phyloP scores from a whole-genome alignment of 2,329 filamentous ascomycete species.

The Fusarium nygamai region DNA sequence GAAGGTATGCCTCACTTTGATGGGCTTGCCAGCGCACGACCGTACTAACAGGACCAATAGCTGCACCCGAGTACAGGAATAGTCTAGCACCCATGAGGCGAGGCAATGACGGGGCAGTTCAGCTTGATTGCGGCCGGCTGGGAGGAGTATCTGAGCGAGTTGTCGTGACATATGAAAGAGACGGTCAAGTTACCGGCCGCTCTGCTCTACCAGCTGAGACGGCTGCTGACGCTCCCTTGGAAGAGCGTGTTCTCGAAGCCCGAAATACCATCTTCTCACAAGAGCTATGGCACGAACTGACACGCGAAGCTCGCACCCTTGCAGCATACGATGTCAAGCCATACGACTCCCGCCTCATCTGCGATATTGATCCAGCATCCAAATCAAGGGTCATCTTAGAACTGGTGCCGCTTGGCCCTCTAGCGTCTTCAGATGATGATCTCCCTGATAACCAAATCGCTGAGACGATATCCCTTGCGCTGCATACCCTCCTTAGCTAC shows the following conservation, averaged over 20 bases:
- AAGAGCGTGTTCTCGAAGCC: constrained; percentile 76
- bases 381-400: constrained; percentile 69
- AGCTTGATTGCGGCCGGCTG: constrained; percentile 72
- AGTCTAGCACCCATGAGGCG: constrained; percentile 84
- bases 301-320: constrained; percentile 80
- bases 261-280: constrained; percentile 83
- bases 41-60: constrained; percentile 49
- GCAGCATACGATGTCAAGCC: constrained; percentile 76
- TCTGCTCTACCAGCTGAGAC: constrained; percentile 62
- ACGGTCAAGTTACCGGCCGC: constrained; percentile 67
- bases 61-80: constrained; percentile 67
- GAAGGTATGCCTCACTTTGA: constrained; percentile 64
- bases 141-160: constrained; percentile 67
- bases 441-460: constrained; percentile 64
- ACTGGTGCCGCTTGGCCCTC: constrained; percentile 68
- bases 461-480: constrained; percentile 70
- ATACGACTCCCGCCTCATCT: constrained; percentile 66
- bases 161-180: constrained; percentile 71
- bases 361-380: constrained; percentile 62
- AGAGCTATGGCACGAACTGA: constrained; percentile 91
- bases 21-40: not conserved
- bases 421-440: constrained; percentile 45
- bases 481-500: constrained; percentile 81
- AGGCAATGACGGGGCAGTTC: constrained; percentile 76
- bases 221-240: constrained; percentile 64